Conservation (phyloP, 2,329 filamentous ascomycete species). For the Beauveria rudraprayagi region DNA sequence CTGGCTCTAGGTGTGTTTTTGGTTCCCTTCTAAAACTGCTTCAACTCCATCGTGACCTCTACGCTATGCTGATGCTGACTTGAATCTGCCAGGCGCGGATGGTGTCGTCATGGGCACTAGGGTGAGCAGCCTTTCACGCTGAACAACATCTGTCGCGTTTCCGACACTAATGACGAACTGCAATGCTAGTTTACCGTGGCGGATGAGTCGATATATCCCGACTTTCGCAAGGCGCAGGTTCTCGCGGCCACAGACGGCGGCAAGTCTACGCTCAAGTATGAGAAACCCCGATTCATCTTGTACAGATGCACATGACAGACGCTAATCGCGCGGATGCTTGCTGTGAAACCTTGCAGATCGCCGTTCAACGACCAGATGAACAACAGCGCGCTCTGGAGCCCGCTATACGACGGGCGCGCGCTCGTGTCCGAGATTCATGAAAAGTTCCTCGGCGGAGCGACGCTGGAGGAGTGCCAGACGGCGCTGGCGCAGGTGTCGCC, state of each 20-base stretch:
- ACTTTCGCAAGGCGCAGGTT: conserved; percentile 32
- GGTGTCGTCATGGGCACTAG: conserved; percentile 37
- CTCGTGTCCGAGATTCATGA: conserved; percentile 32
- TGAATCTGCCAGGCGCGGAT: conserved; percentile 28
- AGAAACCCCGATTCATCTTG: background rate
- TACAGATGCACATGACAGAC: background rate
- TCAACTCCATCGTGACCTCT: too few species aligned
- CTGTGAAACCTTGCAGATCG: conserved; percentile 17
- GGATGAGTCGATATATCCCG: conserved; percentile 33
- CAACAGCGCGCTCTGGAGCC: conserved; percentile 31
- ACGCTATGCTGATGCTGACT: background rate
- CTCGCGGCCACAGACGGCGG: conserved; percentile 36
- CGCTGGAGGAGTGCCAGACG: conserved; percentile 34
- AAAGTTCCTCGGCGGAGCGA: conserved; percentile 30
- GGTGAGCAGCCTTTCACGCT: conserved; percentile 19
- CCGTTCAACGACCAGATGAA: conserved; percentile 35
- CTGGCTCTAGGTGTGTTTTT: conserved; percentile 40
- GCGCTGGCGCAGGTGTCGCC: conserved; percentile 30
- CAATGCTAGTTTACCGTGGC: conserved; percentile 33
- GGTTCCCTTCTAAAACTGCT: background rate
- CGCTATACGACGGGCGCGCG: conserved; percentile 36
- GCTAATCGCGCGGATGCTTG: background rate
- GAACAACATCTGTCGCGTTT: too few species aligned
- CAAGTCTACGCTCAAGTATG: conserved; percentile 36
- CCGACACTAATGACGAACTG: background rate